A percentile compares a stretch with the other conserved stretches of the same genome.
These are phyloP conservation scores for Aspergillus kassunensis DNA, from an alignment of 495 filamentous ascomycete genomes.

Conservation along the genomic window DNA sequence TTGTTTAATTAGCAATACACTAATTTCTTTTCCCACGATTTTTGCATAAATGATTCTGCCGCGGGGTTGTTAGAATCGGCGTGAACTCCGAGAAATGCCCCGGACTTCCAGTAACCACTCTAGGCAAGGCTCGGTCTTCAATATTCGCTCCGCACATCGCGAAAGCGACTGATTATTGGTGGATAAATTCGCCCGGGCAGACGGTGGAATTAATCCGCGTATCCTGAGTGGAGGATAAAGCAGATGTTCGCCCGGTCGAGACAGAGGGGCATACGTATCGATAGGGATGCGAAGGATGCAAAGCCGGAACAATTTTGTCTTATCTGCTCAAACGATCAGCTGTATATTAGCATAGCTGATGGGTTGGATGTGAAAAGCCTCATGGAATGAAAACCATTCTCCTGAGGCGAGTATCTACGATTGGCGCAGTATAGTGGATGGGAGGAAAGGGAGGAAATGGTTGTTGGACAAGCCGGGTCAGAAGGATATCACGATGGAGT, in stretches of 20 bases:
- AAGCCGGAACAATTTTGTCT: not conserved
- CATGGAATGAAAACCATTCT: not conserved
- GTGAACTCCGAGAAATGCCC: constrained; percentile 7
- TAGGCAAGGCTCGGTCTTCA: too few species aligned
- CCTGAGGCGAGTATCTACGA: not conserved
- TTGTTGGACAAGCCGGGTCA: too few species aligned
- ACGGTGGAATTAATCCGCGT: constrained; percentile 4
- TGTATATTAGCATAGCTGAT: not conserved
- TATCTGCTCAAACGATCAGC: not conserved
- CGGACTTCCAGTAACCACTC: too few species aligned
- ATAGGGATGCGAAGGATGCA: not conserved
- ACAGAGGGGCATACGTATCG: constrained; percentile 5
- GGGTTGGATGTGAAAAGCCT: not conserved
- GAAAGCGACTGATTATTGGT: not conserved
- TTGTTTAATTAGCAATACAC: constrained; percentile 22
- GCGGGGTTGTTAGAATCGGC: constrained; percentile 1
- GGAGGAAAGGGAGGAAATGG: too few species aligned
- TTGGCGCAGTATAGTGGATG: too few species aligned
- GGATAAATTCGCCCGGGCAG: constrained; percentile 3
- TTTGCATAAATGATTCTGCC: not conserved
- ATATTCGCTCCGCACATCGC: not conserved
- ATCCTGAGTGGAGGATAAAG: not conserved
- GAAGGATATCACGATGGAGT: not conserved
- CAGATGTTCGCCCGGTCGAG: not conserved
- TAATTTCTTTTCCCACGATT: not conserved